Base-by-base conservation (phyloP, 169 alveolate genomes). In the Babesia divergens region DNA sequence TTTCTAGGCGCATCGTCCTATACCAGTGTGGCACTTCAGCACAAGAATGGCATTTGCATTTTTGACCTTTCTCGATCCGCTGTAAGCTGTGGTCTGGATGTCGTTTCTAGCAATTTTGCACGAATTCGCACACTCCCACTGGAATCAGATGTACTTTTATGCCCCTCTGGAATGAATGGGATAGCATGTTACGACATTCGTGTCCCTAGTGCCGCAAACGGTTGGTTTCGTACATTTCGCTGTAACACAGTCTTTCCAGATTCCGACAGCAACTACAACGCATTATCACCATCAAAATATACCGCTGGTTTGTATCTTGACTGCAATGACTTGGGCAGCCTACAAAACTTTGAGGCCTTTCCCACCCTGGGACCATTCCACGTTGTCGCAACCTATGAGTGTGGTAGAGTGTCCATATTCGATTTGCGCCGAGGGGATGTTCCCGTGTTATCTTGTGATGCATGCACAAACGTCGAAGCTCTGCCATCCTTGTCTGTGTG, bases 401-500 rank as follows among this genome's bases (percentile, higher is more conserved):
- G 65, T n/a, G 86, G 72, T 13, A 47, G 60, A 26, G 65, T 77
- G 13, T 58, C 68, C n/a, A 11, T 77, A 16, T 64, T 35, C 50
- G 86, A 77, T 52, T 20, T 77, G 37, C n/a, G 86, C 26, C 53
- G 40, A 8, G 50, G 53, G 18, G 43, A 22, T 20, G 14, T 16
- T 0, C 82, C 86, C 0, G 46, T 60, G 26, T 18, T 69, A 2
- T 29, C 75, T 5, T 11, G 51, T 1, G 44, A 35, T 58, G 46
- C 11, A 22, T 42, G 37, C 14, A 49, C 53, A n/a, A 43, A 40
- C 52, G 40, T 54, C 46, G 86, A 77, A 49, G 62, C 77, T 1
- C 35, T 58, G 11, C 74, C 82, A 24, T 29, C 83, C 20, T 53
- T 77, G 24, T 46, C 76, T 54, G 70, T 38, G 24, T 77, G 86